A percentile compares a stretch with the other conserved stretches of the same genome.
phyloP scores from a whole-genome alignment of 2,329 filamentous ascomycete species.

The Septoria linicola region DNA sequence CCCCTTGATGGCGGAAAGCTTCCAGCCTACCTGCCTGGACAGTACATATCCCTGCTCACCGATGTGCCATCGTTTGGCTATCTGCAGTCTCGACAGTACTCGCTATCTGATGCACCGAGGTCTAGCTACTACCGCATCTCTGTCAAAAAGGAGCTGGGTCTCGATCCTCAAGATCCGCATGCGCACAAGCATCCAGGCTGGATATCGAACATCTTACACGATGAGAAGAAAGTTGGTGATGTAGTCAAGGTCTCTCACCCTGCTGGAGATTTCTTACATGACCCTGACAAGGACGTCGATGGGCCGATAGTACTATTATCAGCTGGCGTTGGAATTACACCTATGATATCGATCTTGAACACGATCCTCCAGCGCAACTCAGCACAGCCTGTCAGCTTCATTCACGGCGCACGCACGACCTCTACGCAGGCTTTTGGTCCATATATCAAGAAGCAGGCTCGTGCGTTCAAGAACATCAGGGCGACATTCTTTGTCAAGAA shows the following conservation, averaged over 20 bases:
- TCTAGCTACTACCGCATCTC: constrained; percentile 67
- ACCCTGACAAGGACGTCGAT: constrained; percentile 46
- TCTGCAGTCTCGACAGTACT: constrained; percentile 69
- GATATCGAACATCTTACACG: constrained; percentile 69
- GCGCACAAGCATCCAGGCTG: constrained; percentile 59
- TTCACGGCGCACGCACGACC: constrained; percentile 59
- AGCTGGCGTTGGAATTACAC: constrained; percentile 67
- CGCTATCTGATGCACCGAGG: constrained; percentile 64
- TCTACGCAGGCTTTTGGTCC: constrained; percentile 56
- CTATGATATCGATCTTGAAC: constrained; percentile 65
- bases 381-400: constrained; percentile 57
- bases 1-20: constrained; percentile 62
- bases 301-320: constrained; percentile 65
- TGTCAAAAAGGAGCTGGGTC: constrained; percentile 64
- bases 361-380: constrained; percentile 43
- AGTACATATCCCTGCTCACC: constrained; percentile 67
- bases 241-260: constrained; percentile 66
- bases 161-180: constrained; percentile 47
- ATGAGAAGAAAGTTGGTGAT: constrained; percentile 61
- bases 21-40: constrained; percentile 65
- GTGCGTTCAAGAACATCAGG: constrained; percentile 50
- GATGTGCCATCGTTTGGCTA: constrained; percentile 60
- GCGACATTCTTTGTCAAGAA: constrained; percentile 59
- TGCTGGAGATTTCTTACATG: constrained; percentile 59
- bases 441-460: constrained; percentile 48